Conservation (phyloP, 2,329 filamentous ascomycete genomes). For the Zasmidium citrigriseum region DNA sequence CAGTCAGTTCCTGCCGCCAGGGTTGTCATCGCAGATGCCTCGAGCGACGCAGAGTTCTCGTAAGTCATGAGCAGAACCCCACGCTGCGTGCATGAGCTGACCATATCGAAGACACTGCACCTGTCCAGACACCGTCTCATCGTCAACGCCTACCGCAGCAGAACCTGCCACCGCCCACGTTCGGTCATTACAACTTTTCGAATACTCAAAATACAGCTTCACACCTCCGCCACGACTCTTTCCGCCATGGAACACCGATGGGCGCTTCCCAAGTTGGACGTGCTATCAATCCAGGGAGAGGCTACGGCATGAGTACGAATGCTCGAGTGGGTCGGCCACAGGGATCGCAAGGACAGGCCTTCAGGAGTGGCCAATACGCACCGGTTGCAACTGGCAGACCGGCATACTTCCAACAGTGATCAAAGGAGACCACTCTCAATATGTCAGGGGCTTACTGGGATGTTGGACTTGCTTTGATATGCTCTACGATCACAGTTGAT, state of each 20-base stretch:
- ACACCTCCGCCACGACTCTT: not conserved
- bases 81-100: too few relatives aligned
- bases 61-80: slow-evolving; percentile 12
- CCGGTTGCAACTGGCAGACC: too few relatives aligned
- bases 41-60: slow-evolving; percentile 17
- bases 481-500: too few relatives aligned
- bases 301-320: not conserved
- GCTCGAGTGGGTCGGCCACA: not conserved
- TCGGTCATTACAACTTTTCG: slow-evolving; percentile 2
- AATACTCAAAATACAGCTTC: too few relatives aligned
- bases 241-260: not conserved
- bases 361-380: too few relatives aligned
- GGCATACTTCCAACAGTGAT: too few relatives aligned
- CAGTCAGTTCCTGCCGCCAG: slow-evolving; percentile 1
- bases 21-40: slow-evolving; percentile 18
- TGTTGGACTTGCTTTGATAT: too few relatives aligned
- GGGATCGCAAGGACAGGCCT: too few relatives aligned
- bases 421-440: too few relatives aligned
- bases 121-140: slow-evolving; percentile 26
- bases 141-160: not conserved
- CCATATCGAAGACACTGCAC: too few relatives aligned
- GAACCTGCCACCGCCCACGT: slow-evolving; percentile 6
- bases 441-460: too few relatives aligned
- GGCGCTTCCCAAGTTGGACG: not conserved
- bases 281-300: not conserved